Evolutionary conservation across 129 eudicot genomes (phyloP), one percentile per base, ranked within the genome.

Genomic region (Apium graveolens): DNA sequence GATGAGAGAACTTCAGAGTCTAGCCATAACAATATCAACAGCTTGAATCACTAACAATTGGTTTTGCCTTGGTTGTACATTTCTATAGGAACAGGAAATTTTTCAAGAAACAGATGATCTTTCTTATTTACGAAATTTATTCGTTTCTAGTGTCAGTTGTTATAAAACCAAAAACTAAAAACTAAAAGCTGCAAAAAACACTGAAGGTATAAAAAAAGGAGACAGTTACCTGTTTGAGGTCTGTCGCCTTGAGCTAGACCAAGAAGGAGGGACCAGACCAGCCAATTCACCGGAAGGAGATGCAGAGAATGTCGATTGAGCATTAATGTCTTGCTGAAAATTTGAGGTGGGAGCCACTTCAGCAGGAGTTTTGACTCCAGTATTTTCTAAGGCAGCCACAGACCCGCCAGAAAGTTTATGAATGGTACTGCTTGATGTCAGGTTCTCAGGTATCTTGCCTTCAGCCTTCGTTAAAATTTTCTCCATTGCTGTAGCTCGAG

Each of bases 201-300:
- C 0, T 2, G 26, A 55, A 26, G 16, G 66, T n/a, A 57, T 6
- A n/a, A 62, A 13, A 24, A 39, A 45, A 55, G 24, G 20, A 35
- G 21, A 32, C 16, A 38, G 76, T 79, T 45, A 86, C 92, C 90
- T 84, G 76, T 73, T 73, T 70, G 78, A 53, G 55, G 45, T 70
- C 34, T 70, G 74, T n/a, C 49, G 78, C 42, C 49, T 79, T 65
- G 85, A 48, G 43, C 79, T 85, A 73, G 79, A 46, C 60, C 73
- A 76, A 76, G 17, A 76, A 76, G 17, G 20, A 45, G 76, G 24
- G 37, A 71, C 80, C n/a, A 38, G 75, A 37, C 48, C 84, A 18
- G 84, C 53, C 46, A 76, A 29, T 76, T 75, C 80, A 35, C 34
- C 73, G 24, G 60, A 85, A 81, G 81, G 83, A 79, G 86, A 45